Evolutionary conservation across 495 filamentous ascomycete species (phyloP).

Genomic region (Daldinia decipiens): DNA sequence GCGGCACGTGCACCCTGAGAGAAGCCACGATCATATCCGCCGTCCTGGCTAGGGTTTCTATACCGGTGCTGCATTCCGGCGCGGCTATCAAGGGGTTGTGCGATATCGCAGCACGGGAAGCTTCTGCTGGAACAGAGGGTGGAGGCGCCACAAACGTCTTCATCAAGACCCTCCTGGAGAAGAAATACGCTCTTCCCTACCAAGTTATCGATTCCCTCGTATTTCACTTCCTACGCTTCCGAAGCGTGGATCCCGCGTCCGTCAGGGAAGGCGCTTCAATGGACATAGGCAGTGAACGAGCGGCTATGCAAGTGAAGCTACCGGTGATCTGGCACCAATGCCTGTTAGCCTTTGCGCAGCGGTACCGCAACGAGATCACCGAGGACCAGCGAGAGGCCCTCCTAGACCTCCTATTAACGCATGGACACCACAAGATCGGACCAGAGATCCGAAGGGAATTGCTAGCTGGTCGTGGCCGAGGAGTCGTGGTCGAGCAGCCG

Average conservation of each 20-base stretch:
- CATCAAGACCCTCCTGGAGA: conserved; percentile 91
- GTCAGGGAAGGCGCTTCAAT: conserved; percentile 55
- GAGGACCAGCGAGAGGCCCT: conserved; percentile 83
- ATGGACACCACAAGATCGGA: conserved; percentile 88
- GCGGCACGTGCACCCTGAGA: conserved; percentile 71
- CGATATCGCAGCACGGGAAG: conserved; percentile 91
- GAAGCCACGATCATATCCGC: conserved; percentile 91
- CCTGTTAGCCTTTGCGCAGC: conserved; percentile 87
- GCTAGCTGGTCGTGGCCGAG: conserved; percentile 86
- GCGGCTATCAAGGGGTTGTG: conserved; percentile 90
- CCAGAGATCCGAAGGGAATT: conserved; percentile 93
- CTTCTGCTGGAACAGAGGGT: conserved; percentile 73
- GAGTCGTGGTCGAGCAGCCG: conserved; percentile 70
- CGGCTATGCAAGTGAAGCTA: conserved; percentile 67
- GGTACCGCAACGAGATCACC: conserved; percentile 84
- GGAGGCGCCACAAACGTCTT: conserved; percentile 89
- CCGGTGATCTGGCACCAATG: conserved; percentile 90
- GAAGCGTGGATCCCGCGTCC: conserved; percentile 61
- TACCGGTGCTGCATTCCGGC: conserved; percentile 82
- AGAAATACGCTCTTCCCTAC: conserved; percentile 90
- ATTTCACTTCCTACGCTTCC: conserved; percentile 94
- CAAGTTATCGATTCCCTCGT: conserved; percentile 94
- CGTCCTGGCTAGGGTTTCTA: conserved; percentile 77
- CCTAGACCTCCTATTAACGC: conserved; percentile 84
- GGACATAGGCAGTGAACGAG: conserved; percentile 57